Percentiles rank a stretch among this genome's conserved stretches.
These are phyloP conservation scores for Tylopilus felleus DNA, from an alignment of 768 basidiomycete species.

Conservation along the genomic window DNA sequence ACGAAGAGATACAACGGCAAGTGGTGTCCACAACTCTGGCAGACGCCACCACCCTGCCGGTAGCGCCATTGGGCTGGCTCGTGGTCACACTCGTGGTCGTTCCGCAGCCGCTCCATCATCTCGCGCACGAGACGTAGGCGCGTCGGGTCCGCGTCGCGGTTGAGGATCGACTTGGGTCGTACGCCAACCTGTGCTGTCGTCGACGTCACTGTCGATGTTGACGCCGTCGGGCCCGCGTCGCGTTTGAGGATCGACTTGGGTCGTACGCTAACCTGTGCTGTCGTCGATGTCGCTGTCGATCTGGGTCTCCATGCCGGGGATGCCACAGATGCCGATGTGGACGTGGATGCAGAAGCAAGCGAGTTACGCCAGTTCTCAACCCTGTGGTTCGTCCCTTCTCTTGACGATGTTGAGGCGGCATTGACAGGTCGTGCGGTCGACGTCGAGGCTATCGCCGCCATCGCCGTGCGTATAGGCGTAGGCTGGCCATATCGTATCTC, in stretches of 20 bases:
- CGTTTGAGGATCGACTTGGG: background rate
- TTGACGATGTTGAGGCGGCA: background rate
- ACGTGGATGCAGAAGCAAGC: background rate
- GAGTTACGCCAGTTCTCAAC: background rate
- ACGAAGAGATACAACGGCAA: constrained; percentile 50
- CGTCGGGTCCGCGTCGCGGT: background rate
- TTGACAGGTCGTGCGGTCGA: background rate
- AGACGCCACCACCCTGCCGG: constrained; percentile 40
- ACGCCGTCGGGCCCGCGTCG: background rate
- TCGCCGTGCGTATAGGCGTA: background rate
- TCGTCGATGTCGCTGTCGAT: background rate
- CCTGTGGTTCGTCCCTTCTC: background rate
- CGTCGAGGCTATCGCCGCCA: background rate
- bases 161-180: background rate
- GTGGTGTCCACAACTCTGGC: constrained; percentile 43
- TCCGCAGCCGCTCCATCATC: constrained; percentile 39
- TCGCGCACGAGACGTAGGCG: constrained; percentile 26
- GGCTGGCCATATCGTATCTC: background rate
- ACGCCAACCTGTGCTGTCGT: background rate
- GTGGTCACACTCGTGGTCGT: constrained; percentile 52
- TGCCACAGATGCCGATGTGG: background rate
- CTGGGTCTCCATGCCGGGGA: too few relatives aligned
- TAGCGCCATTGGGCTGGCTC: constrained; percentile 47
- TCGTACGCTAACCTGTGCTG: background rate
- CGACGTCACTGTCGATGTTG: background rate